Base-by-base conservation (phyloP, 306 rosid genomes). In the Calophaca sinica region DNA sequence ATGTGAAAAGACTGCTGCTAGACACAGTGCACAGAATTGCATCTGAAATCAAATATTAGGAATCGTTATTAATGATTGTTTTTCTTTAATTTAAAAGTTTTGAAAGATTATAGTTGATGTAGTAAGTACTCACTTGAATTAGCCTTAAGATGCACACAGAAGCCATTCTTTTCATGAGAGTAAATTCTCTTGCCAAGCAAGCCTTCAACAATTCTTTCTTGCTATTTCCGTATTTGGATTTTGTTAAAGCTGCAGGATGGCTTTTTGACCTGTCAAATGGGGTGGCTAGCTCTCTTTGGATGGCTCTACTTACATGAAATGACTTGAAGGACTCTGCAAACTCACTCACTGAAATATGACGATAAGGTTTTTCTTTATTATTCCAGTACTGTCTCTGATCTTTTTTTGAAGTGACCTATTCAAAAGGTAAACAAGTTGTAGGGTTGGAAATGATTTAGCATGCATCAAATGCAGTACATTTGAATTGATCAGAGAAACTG, bases 271-370 rank as follows among this genome's bases (percentile, higher is more conserved):
- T 76, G 13, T 76, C 50, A 68, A 66, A 76, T 45, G 75, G 81
- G 68, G 68, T 20, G 6, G 69, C 81, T 55, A 68, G 81, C 68
- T 76, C 75, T 42, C 33, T 2, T 33, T 44, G 75, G 39, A 76
- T 76, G 41, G 60, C 48, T 42, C 14, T 41, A 10, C 75, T 60
- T 54, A 55, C 13, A 67, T 45, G 49, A 41, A 67, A 76, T 32
- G 81, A 67, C 48, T 67, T 76, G 68, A 76, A 67, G 28, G 75
- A 66, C 68, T 67, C 51, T 10, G 75, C 74, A 57, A 76, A 76
- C 29, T 66, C 74, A 44, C 33, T 45, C 38, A 58, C 75, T 5
- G 69, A 76, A 46, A 76, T 9, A 44, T 55, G n/a, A n/a, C 39
- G 61, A 33, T 76, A 76, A 15, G 81, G 69, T 8, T n/a, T 15